These are phyloP conservation scores for Cynara cardunculus DNA, from an alignment of 129 eudicot genomes.

Conservation along the genomic window DNA sequence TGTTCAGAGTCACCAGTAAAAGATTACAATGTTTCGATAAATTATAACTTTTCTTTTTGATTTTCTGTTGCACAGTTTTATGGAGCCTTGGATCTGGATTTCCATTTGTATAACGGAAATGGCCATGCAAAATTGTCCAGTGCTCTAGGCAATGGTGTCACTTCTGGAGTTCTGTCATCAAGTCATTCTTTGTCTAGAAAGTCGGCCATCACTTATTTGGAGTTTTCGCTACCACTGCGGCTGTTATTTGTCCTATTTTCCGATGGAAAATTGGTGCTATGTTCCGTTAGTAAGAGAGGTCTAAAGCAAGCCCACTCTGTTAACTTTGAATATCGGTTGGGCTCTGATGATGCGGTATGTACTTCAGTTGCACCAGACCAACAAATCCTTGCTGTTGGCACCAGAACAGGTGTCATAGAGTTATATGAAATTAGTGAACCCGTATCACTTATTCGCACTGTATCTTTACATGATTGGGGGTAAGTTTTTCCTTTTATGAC, in stretches of 20 bases:
- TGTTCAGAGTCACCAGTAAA: neutral
- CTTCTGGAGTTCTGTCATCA: conserved; percentile 37
- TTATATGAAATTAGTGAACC: conserved; percentile 78
- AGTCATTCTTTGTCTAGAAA: conserved; percentile 27
- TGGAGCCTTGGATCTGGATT: conserved; percentile 69
- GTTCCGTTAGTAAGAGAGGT: conserved; percentile 88
- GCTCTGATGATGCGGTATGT: conserved; percentile 77
- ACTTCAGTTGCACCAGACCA: conserved; percentile 85
- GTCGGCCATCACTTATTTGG: conserved; percentile 58
- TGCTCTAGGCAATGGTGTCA: conserved; percentile 50
- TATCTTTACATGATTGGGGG: conserved; percentile 98
- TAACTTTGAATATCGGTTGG: conserved; percentile 69
- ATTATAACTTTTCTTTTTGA: neutral
- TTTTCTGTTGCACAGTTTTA: conserved; percentile 53
- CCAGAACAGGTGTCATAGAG: conserved; percentile 76
- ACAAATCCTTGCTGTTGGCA: conserved; percentile 95
- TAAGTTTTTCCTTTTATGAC: conserved; percentile 43
- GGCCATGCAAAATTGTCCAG: conserved; percentile 36
- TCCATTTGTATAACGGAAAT: conserved; percentile 29
- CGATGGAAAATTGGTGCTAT: conserved; percentile 68
- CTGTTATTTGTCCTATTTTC: conserved; percentile 65
- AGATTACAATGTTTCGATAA: neutral
- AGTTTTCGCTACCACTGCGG: conserved; percentile 55
- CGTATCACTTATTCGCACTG: conserved; percentile 65
- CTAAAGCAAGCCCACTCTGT: conserved; percentile 65